A percentile compares a stretch with the other conserved stretches of the same genome.
Conservation (phyloP, 2,329 filamentous ascomycete species). For the Aspergillus aculeatinus region DNA sequence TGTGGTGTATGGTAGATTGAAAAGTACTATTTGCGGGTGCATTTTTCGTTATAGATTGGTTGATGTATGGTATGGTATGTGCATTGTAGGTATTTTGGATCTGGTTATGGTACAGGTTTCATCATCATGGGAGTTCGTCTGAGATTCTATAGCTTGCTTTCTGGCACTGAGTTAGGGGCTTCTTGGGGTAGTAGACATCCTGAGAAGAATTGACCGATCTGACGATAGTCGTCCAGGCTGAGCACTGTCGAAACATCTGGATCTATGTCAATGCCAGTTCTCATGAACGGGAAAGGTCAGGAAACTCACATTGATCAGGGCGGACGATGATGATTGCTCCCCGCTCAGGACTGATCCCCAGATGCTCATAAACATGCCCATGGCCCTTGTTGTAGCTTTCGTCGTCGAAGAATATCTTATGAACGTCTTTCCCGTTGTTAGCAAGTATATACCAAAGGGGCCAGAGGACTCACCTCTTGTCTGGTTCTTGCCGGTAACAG, state of each 20-base stretch:
- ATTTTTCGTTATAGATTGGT: background rate
- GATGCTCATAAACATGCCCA: constrained; percentile 57
- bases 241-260: constrained; percentile 44
- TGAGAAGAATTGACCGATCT: constrained; percentile 38
- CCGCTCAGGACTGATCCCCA: constrained; percentile 50
- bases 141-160: constrained; percentile 10
- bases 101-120: no score
- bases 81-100: no score
- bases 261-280: background rate
- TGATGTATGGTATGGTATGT: background rate
- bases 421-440: constrained; percentile 46
- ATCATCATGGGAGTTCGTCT: no score
- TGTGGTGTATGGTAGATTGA: no score
- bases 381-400: constrained; percentile 56
- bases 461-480: constrained; percentile 50
- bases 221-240: constrained; percentile 30
- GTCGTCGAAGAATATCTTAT: constrained; percentile 60
- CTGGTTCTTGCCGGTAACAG: constrained; percentile 55
- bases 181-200: constrained; percentile 30
- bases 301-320: constrained; percentile 59
- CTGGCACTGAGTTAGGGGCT: background rate
- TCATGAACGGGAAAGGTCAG: background rate
- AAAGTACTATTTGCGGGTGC: background rate
- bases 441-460: background rate
- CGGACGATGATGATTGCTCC: constrained; percentile 56